A percentile compares a stretch with the other conserved stretches of the same genome.
Conservation (phyloP, 2,329 filamentous ascomycete species). For the Cladosporium cucumerinum region DNA sequence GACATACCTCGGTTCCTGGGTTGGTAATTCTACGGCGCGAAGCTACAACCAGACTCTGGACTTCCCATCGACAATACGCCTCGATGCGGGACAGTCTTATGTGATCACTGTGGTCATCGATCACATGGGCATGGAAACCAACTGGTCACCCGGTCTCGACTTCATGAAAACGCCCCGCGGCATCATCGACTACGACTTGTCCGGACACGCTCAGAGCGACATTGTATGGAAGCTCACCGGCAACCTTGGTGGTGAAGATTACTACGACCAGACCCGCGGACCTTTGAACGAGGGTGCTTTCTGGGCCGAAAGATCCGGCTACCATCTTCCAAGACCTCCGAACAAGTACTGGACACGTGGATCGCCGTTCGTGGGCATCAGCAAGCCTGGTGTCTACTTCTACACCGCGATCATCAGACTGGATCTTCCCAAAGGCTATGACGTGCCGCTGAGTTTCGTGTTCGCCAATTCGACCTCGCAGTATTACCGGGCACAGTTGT, state of each 20-base stretch:
- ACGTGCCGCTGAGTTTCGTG: slow-evolving; percentile 59
- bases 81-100: slow-evolving; percentile 52
- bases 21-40: slow-evolving; percentile 50
- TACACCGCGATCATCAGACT: slow-evolving; percentile 57
- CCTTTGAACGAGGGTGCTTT: slow-evolving; percentile 66
- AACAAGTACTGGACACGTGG: slow-evolving; percentile 41
- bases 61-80: slow-evolving; percentile 35
- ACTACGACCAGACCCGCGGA: slow-evolving; percentile 57
- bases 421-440: slow-evolving; percentile 54
- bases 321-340: slow-evolving; percentile 56
- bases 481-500: slow-evolving; percentile 61
- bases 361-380: slow-evolving; percentile 45
- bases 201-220: slow-evolving; percentile 45
- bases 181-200: slow-evolving; percentile 59
- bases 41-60: slow-evolving; percentile 57
- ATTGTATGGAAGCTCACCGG: slow-evolving; percentile 65
- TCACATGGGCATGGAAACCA: slow-evolving; percentile 68
- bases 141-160: slow-evolving; percentile 57
- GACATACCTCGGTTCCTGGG: slow-evolving; percentile 62
- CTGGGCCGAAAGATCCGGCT: slow-evolving; percentile 62
- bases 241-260: slow-evolving; percentile 64
- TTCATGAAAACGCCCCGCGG: slow-evolving; percentile 61
- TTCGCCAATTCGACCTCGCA: slow-evolving; percentile 41
- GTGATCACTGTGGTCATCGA: slow-evolving; percentile 69
- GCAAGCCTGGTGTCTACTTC: slow-evolving; percentile 54